A percentile compares a stretch with the other conserved stretches of the same genome.
Conservation (phyloP, 1,139 yeast species). For the Pichia sp. region DNA sequence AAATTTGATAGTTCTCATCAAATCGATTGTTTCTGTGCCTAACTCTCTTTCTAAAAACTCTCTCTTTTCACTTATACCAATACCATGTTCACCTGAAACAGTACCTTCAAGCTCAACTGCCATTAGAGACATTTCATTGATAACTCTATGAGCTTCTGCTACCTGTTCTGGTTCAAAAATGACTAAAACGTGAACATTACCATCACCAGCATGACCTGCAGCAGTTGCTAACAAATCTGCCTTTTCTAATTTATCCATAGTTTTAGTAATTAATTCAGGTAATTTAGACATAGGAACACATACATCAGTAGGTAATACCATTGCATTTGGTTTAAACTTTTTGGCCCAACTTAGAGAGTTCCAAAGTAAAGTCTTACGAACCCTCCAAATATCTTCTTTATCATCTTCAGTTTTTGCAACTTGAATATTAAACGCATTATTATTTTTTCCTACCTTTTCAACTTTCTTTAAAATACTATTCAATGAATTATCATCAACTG, state of each 20-base stretch:
- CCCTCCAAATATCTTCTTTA: constrained; percentile 39
- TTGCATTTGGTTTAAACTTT: constrained; percentile 39
- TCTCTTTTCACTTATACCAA: constrained; percentile 50
- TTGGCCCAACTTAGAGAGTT: constrained; percentile 35
- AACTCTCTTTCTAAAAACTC: constrained; percentile 42
- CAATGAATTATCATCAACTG: constrained; percentile 31
- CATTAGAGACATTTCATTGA: constrained; percentile 45
- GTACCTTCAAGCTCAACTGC: constrained; percentile 51
- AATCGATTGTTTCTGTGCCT: constrained; percentile 44
- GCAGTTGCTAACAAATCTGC: constrained; percentile 45
- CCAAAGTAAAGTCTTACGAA: constrained; percentile 42
- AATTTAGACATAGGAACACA: constrained; percentile 49
- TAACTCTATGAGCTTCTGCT: constrained; percentile 30
- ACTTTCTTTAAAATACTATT: constrained; percentile 22
- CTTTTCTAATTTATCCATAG: constrained; percentile 41
- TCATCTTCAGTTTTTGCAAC: constrained; percentile 31
- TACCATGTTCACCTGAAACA: constrained; percentile 60
- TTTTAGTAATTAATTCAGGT: constrained; percentile 41
- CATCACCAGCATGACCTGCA: constrained; percentile 56
- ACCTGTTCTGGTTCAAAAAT: constrained; percentile 39
- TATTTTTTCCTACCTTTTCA: constrained; percentile 21
- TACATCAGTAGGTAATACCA: constrained; percentile 51
- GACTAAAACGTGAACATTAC: constrained; percentile 48
- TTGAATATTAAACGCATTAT: constrained; percentile 29
- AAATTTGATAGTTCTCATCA: constrained; percentile 51